These are phyloP conservation scores for Quercus variabilis DNA, from an alignment of 306 rosid genomes.

Conservation along the genomic window DNA sequence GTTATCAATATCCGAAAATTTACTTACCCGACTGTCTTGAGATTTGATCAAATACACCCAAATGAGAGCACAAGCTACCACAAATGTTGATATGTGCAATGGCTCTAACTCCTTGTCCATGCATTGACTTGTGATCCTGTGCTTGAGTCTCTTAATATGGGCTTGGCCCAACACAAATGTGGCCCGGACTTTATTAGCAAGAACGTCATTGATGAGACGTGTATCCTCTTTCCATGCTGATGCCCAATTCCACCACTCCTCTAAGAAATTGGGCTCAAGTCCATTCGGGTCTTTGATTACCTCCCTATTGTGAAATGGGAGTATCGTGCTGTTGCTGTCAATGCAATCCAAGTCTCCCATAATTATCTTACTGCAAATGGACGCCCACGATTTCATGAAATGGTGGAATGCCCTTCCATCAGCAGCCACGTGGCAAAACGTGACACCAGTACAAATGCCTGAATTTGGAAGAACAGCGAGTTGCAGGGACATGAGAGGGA, in stretches of 20 bases:
- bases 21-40: not conserved
- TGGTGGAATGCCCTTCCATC: constrained; percentile 29
- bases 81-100: constrained; percentile 28
- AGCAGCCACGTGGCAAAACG: constrained; percentile 10
- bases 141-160: constrained; percentile 20
- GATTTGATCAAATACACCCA: constrained; percentile 30
- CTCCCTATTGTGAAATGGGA: constrained; percentile 24
- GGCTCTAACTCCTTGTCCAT: not conserved
- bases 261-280: not conserved
- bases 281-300: constrained; percentile 25
- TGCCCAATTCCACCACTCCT: not conserved
- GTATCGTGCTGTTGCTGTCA: not conserved
- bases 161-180: constrained; percentile 1
- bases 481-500: constrained; percentile 26
- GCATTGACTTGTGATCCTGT: not conserved
- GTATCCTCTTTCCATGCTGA: not conserved
- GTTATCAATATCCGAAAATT: not conserved
- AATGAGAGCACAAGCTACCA: constrained; percentile 21
- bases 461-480: constrained; percentile 18
- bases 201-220: not conserved
- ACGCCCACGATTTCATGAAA: constrained; percentile 38
- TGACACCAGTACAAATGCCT: constrained; percentile 12
- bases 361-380: constrained; percentile 5
- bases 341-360: not conserved
- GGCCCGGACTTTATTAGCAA: constrained; percentile 6